Evolutionary conservation across 306 rosid genomes (phyloP), one percentile per base, ranked within the genome.

Genomic region (Ammopiptanthus mongolicus): DNA sequence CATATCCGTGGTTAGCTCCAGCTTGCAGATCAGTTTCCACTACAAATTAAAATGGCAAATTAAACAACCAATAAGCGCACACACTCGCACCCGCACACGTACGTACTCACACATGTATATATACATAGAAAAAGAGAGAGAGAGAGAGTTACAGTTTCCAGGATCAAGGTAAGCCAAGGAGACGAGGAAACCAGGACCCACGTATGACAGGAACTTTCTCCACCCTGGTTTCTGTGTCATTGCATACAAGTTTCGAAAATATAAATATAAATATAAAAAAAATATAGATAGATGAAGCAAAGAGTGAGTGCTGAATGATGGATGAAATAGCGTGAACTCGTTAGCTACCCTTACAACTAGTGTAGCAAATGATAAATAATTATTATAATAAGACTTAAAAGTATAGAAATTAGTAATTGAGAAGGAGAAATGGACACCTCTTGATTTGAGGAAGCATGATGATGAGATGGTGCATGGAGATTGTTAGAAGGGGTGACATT

Each of bases 11-110:
- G 59, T 74, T 77, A 41, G 97, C 93, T 78, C 97, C 97, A 11
- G 98, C 98, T 86, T 93, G 98, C 42, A 93, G 85, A 83, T 93
- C 98, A 81, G 97, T 93, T 86, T 93, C 94, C 96, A 93, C 97
- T 93, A 86, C 28, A 0, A 28, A n/a, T n/a, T n/a, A n/a, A 39
- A 31, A 59, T n/a, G 53, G 5, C 2, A 25, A 25, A 17, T 73
- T n/a, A n/a, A 73, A 74, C 9, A 65, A 51, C 17, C n/a, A 21
- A 33, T 50, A 41, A 39, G 52, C 6, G 17, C 15, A 44, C 15
- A 3, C 15, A 34, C 0, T 14, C 6, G 4, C 42, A n/a, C 10
- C 9, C 2, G 9, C 5, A 11, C 19, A 25, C 4, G 33, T 25
- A 25, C 4, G 33, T 25, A 25, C 28, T 25, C 28, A 25, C 0